These are phyloP conservation scores for Casuarina glauca DNA, from an alignment of 306 rosid genomes.

Conservation along the genomic window DNA sequence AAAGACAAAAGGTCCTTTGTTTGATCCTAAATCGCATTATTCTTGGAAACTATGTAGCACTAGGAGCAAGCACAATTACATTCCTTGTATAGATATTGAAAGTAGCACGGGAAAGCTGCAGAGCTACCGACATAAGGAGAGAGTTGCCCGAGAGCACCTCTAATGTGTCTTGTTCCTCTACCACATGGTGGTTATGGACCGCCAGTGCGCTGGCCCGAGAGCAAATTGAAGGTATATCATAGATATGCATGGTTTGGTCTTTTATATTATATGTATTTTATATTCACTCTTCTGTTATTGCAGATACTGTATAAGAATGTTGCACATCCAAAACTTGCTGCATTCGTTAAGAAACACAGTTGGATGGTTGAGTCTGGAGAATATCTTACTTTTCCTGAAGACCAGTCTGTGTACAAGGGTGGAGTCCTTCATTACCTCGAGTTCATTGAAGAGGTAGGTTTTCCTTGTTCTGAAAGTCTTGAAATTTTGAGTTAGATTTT, in stretches of 20 bases:
- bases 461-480: constrained; percentile 20
- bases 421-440: constrained; percentile 91
- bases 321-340: constrained; percentile 86
- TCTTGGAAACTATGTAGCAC: constrained; percentile 73
- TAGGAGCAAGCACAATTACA: constrained; percentile 89
- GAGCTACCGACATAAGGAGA: constrained; percentile 79
- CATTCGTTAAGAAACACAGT: constrained; percentile 65
- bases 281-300: constrained; percentile 41
- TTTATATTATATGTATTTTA: constrained; percentile 13
- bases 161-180: constrained; percentile 88
- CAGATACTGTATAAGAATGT: constrained; percentile 87
- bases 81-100: constrained; percentile 89
- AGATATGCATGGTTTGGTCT: neutral
- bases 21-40: constrained; percentile 71
- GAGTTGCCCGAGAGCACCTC: constrained; percentile 75
- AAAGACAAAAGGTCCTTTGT: constrained; percentile 69
- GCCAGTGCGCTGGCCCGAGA: constrained; percentile 80
- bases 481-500: neutral
- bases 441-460: constrained; percentile 82
- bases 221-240: constrained; percentile 69
- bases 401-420: constrained; percentile 74
- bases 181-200: constrained; percentile 59
- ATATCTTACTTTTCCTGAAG: constrained; percentile 79
- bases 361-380: constrained; percentile 80
- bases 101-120: constrained; percentile 54